A percentile compares a stretch with the other conserved stretches of the same genome.
These are phyloP conservation scores for Mycena metata DNA, from an alignment of 768 basidiomycete species.

Conservation along the genomic window DNA sequence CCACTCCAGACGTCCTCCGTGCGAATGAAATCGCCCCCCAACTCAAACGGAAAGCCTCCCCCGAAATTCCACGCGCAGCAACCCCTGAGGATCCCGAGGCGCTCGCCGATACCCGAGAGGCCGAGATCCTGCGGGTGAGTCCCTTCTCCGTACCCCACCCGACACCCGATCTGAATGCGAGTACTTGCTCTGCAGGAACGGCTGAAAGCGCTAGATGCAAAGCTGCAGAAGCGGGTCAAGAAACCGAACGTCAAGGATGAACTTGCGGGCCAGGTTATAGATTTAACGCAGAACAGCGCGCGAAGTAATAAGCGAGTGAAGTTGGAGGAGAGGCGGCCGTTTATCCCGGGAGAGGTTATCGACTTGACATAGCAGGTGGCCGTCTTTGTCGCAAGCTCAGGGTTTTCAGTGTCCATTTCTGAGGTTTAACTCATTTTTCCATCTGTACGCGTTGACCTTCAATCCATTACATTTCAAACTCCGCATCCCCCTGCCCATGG, in stretches of 20 bases:
- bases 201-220: neutral
- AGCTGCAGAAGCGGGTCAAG: conserved; percentile 10
- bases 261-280: neutral
- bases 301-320: conserved; percentile 16
- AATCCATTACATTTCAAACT: too few relatives aligned
- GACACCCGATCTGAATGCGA: neutral
- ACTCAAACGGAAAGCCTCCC: neutral
- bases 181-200: neutral
- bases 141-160: neutral
- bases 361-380: conserved; percentile 20
- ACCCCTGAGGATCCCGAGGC: neutral
- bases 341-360: conserved; percentile 14
- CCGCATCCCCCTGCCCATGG: too few relatives aligned
- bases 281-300: conserved; percentile 11
- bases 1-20: conserved; percentile 21
- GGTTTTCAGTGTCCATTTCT: too few relatives aligned
- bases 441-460: too few relatives aligned
- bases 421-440: too few relatives aligned
- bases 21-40: conserved; percentile 33
- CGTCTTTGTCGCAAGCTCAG: too few relatives aligned
- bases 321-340: conserved; percentile 4
- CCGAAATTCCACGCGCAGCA: neutral
- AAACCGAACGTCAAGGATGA: conserved; percentile 19
- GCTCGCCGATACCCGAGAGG: conserved; percentile 2
- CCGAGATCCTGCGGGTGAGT: conserved; percentile 18